These are phyloP conservation scores for Porpolomopsis calyptriformis DNA, from an alignment of 768 basidiomycete species.

Conservation along the genomic window DNA sequence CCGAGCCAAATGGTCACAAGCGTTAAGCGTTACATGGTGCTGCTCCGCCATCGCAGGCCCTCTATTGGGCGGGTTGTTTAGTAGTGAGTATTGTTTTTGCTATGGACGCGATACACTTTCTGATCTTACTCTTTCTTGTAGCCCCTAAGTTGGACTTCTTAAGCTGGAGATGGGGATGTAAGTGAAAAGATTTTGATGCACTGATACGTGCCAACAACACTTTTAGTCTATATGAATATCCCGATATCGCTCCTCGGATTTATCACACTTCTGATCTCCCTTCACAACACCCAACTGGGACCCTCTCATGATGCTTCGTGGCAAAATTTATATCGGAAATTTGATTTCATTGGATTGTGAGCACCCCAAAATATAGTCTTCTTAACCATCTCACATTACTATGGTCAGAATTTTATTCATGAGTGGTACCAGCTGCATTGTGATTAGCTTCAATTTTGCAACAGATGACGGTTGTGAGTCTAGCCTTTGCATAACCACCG, in stretches of 20 bases:
- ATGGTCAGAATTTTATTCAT: slow-evolving; percentile 56
- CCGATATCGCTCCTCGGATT: slow-evolving; percentile 59
- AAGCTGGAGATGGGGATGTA: slow-evolving; percentile 83
- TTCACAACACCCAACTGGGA: slow-evolving; percentile 44
- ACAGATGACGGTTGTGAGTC: slow-evolving; percentile 56
- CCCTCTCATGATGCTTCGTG: slow-evolving; percentile 43
- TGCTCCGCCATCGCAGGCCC: slow-evolving; percentile 80
- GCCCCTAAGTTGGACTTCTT: slow-evolving; percentile 27
- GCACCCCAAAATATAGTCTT: slow-evolving; percentile 19
- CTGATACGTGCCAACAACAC: background rate
- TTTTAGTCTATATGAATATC: slow-evolving; percentile 71
- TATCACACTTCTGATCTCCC: slow-evolving; percentile 46
- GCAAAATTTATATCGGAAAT: slow-evolving; percentile 39
- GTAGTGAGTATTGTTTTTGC: slow-evolving; percentile 36
- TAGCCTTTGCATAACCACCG: slow-evolving; percentile 1
- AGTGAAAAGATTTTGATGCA: slow-evolving; percentile 24
- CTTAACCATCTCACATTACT: slow-evolving; percentile 11
- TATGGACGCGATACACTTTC: background rate
- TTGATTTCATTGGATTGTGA: slow-evolving; percentile 75
- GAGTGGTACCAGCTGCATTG: slow-evolving; percentile 58
- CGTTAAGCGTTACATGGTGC: slow-evolving; percentile 77
- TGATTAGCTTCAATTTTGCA: slow-evolving; percentile 75
- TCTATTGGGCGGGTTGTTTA: slow-evolving; percentile 73
- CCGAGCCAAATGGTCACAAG: slow-evolving; percentile 78
- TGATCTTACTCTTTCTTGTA: slow-evolving; percentile 14